Evolutionary conservation across 2,329 filamentous ascomycete species (phyloP), one percentile per base, ranked within the genome.

Genomic region (Fusarium sp.): DNA sequence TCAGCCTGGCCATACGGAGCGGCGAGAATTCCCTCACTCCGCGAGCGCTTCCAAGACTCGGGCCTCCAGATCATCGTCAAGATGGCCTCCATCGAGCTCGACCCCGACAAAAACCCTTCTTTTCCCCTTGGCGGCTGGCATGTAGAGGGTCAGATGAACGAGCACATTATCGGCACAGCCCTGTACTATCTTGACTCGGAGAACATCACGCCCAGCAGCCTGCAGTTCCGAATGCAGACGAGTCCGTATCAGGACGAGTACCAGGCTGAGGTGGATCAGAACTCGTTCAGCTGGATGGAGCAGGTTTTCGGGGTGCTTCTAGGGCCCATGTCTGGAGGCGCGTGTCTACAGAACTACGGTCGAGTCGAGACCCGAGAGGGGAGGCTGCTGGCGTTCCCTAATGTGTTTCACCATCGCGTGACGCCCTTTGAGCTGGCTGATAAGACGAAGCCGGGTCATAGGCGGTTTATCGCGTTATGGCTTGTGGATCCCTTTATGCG

Each of bases 21-120:
- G 2, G 31, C n/a, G 22, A 57, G 53, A 57, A 20, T 31, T 61
- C 24, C 66, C 60, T 22, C 64, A 2, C 14, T 78, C 0, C 55
- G 60, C 0, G 70, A 73, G 0, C 58, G 61, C 0, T 76, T 75
- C 24, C 36, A 64, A 4, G 59, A 70, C 0, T 67, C 40, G 65
- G 67, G 35, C 51, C 56, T 79, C 4, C 91, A 93, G 73, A 80
- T 93, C 40, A 90, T 93, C 55, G 86, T 92, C 40, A 92, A 92
- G 75, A 83, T 93, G 71, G 85, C 66, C 0, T 70, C 70, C 0
- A 72, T 72, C 2, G 70, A 73, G 5, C 42, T 73, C 8, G 73
- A 66, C 0, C 66, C 70, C 0, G 70, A 73, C 67, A 12, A 67
- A 0, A 73, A 40, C 2, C 70, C 88, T 1, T 10, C 6, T 0